Base-by-base conservation (phyloP, 2,329 filamentous ascomycete species). In the Parascedosporium putredinis region DNA sequence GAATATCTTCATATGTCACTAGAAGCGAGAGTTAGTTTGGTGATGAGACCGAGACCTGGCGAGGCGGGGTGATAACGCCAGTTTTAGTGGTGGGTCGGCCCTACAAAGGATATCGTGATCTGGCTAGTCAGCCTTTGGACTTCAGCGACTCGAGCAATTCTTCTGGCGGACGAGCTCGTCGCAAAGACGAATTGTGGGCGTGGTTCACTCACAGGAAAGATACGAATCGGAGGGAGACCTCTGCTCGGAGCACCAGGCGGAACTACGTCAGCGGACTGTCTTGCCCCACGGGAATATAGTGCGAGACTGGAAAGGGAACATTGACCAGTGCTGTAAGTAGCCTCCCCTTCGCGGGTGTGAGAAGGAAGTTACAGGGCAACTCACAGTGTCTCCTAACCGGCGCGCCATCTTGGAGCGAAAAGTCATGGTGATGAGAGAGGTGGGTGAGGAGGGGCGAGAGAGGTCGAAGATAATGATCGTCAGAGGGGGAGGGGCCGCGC, bases 1-100 rank as follows among this genome's bases (percentile, higher is more conserved):
- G 86, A 57, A 97, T 79, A 66, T 98, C 93, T 63, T 93, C 88
- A 63, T 54, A 55, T 10, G 54, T 55, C 29, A 55, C 53, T 55
- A 18, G 16, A 22, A 23, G 50, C 44, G 18, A 49, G 40, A 5
- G 12, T 48, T 20, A 42, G 46, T 18, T 18, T 16, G 36, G 36
- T 40, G 36, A 18, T 40, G n/a, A 8, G 36, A 9, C 20, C 5
- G 36, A 18, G 10, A 16, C 14, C 10, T 45, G 5, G 7, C 18
- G 9, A 14, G 3, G 14, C n/a, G 10, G 16, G 29, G 18, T 47
- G 31, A 10, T 25, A 47, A 20, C 22, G n/a, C n/a, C n/a, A n/a
- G n/a, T n/a, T n/a, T 42, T 25, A 53, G 45, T 29, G 43, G 20
- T 36, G 40, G 14, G 16, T 38, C 20, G 7, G 31, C 44, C 16